Percentiles rank a stretch among this genome's conserved stretches.
Evolutionary conservation across 176 grass and related monocot species (phyloP).

Genomic region (Olyra latifolia): DNA sequence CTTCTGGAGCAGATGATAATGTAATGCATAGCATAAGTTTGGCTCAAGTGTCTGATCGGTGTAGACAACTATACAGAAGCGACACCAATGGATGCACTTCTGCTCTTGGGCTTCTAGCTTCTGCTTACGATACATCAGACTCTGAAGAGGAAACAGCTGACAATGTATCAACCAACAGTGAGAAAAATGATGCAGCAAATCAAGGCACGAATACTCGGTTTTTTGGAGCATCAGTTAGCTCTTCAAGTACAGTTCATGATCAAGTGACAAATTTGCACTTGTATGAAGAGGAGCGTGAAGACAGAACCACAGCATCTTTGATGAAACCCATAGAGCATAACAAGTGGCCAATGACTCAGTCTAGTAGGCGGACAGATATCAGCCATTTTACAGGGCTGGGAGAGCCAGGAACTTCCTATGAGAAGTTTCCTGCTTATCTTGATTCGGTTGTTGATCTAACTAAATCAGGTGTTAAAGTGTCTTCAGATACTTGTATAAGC

Average conservation of each 20-base stretch:
- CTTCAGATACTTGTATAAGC: constrained; percentile 34
- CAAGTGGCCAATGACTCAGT: constrained; percentile 30
- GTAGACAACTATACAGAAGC: constrained; percentile 48
- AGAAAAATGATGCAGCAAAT: constrained; percentile 45
- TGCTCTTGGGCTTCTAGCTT: constrained; percentile 90
- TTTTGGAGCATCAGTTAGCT: constrained; percentile 22
- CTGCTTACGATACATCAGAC: constrained; percentile 76
- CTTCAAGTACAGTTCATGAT: constrained; percentile 23
- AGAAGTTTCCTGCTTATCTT: constrained; percentile 31
- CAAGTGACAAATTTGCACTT: constrained; percentile 32
- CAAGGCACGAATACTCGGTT: constrained; percentile 9
- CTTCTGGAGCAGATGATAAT: constrained; percentile 28
- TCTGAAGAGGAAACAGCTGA: constrained; percentile 63
- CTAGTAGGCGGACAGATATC: constrained; percentile 33
- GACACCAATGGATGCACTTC: constrained; percentile 39
- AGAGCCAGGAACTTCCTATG: constrained; percentile 30
- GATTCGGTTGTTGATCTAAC: constrained; percentile 33
- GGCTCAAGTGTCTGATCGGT: constrained; percentile 51
- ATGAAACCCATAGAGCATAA: constrained; percentile 26
- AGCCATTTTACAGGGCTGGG: constrained; percentile 23
- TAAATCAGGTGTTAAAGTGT: constrained; percentile 28
- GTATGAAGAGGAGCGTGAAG: constrained; percentile 38
- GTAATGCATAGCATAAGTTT: constrained; percentile 34
- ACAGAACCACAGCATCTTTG: constrained; percentile 19
- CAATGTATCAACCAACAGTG: constrained; percentile 19